Base-by-base conservation (phyloP, 73 alveolate species). In the Blepharisma stoltei region DNA sequence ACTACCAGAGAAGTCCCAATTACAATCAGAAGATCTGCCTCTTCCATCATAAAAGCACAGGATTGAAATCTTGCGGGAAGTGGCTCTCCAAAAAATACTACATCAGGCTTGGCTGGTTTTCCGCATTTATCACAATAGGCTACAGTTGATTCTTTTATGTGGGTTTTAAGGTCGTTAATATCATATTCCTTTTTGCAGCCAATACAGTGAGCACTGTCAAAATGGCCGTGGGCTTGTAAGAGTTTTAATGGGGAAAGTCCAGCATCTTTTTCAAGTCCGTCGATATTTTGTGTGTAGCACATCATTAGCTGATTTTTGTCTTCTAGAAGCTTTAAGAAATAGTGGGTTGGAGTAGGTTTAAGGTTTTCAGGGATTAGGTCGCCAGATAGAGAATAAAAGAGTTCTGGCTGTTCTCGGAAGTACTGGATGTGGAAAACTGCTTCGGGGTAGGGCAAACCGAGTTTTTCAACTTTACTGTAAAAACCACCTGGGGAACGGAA, bases 401-500 rank as follows among this genome's bases (percentile, higher is more conserved):
- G 53, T 6, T 73, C 54, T 38, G 98, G 98, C 38, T 83, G 20
- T 54, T 93, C 77, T 21, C 47, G 11, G 87, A 92, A 92, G 53
- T 69, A 79, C 7, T n/a, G 55, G 14, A 78, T 14, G 44, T 70
- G 54, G 70, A 92, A 92, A 38, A 92, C 54, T 52, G 91, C 90
- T 76, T 91, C 96, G 9, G 96, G 95, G n/a, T 46, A 54, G 21
- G 84, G 83, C 7, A 84, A 45, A 7, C 82, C 66, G 1, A 14
- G 14, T 67, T 80, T 55, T 43, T 82, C 76, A 27, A 79, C 70
- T 49, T 84, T 69, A 7, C 80, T 86, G 78, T 90, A 90, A 1
- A 90, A 67, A n/a, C 97, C 97, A 18, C 88, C 92, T 47, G 92
- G 96, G 44, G 98, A 92, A 27, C 99, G 77, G 84, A 94, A 94